These are phyloP conservation scores for Pulveroboletus frians DNA, from an alignment of 768 basidiomycete genomes.

Conservation along the genomic window DNA sequence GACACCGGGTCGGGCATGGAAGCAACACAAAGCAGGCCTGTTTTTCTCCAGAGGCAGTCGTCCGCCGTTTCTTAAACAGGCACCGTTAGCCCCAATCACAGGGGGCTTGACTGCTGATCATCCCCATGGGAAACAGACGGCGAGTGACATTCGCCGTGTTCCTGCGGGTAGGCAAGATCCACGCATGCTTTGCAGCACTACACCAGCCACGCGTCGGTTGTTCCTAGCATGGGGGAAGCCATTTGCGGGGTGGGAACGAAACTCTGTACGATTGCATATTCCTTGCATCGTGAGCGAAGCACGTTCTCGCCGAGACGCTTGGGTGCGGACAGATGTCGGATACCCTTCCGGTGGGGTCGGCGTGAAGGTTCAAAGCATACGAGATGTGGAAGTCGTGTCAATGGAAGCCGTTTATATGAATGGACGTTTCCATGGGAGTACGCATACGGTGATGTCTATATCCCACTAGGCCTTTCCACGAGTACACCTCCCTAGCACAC, in stretches of 20 bases:
- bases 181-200: constrained; percentile 29
- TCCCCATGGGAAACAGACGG: constrained; percentile 21
- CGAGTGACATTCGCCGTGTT: constrained; percentile 13
- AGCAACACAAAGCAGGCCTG: constrained; percentile 35
- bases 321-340: neutral
- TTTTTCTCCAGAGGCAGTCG: constrained; percentile 1
- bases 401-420: neutral
- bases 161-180: constrained; percentile 26
- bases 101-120: constrained; percentile 4
- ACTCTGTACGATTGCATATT: constrained; percentile 1
- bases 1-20: constrained; percentile 12
- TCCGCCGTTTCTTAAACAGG: neutral
- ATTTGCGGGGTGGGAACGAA: constrained; percentile 24
- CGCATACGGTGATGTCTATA: neutral
- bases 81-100: neutral
- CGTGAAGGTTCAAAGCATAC: constrained; percentile 14
- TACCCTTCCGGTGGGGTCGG: constrained; percentile 10
- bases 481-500: too few relatives aligned
- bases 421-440: neutral
- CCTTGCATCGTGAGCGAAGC: constrained; percentile 2
- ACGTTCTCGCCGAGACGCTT: neutral
- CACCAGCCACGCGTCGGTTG: constrained; percentile 1
- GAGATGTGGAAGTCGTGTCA: constrained; percentile 7
- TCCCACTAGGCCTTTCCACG: too few relatives aligned
- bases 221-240: constrained; percentile 15